Percentiles rank a stretch among this genome's conserved stretches.
These are phyloP conservation scores for Ascochyta lentis DNA, from an alignment of 2,329 filamentous ascomycete genomes.

Conservation along the genomic window DNA sequence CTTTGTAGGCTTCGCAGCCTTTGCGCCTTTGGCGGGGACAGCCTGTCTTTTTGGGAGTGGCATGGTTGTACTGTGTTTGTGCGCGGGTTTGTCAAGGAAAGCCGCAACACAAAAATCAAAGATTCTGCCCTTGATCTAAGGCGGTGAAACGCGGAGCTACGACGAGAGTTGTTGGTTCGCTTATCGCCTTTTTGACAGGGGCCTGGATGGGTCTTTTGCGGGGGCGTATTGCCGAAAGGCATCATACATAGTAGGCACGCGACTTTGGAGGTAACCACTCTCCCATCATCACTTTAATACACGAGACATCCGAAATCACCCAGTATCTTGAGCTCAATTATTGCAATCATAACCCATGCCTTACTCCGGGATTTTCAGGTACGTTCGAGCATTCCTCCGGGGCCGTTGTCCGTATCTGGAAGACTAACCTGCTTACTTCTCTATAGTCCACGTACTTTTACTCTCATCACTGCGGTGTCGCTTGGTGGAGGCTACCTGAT, in stretches of 20 bases:
- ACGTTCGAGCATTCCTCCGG: conserved; percentile 15
- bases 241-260: conserved; percentile 21
- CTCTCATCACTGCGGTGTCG: conserved; percentile 39
- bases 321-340: not conserved
- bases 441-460: conserved; percentile 41
- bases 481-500: conserved; percentile 43
- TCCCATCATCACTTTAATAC: conserved; percentile 7
- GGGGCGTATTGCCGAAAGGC: conserved; percentile 8
- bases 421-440: conserved; percentile 20
- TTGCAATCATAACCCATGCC: conserved; percentile 30
- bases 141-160: conserved; percentile 11
- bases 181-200: not conserved
- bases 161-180: conserved; percentile 13
- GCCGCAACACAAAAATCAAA: conserved; percentile 9
- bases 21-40: conserved; percentile 29
- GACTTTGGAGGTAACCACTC: conserved; percentile 16
- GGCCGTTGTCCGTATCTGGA: conserved; percentile 10
- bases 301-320: not conserved
- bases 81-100: conserved; percentile 2
- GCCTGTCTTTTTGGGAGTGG: conserved; percentile 44
- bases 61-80: conserved; percentile 24
- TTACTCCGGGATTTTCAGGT: conserved; percentile 41
- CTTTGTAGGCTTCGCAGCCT: conserved; percentile 11
- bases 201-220: conserved; percentile 13
- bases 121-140: conserved; percentile 3